Base-by-base conservation (phyloP, 176 grass and related monocot genomes). In the Tillandsia leiboldiana region DNA sequence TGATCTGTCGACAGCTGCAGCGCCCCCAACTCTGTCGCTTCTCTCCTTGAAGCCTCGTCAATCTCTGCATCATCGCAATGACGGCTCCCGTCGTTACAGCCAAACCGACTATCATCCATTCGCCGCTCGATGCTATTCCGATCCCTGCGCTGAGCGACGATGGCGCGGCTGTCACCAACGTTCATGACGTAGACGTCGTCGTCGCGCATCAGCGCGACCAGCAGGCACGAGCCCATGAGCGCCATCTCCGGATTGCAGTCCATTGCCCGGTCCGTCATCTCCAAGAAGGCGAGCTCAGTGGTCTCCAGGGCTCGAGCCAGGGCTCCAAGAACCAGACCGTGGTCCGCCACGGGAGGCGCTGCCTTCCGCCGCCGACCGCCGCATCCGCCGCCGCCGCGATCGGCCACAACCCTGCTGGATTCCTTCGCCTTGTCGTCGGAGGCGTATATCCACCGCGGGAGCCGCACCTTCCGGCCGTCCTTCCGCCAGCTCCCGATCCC, bases 121-220 rank as follows among this genome's bases (percentile, higher is more conserved):
- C 4, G 33, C 33, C 33, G 5, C 3, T 42, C 33, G 33, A 42
- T 3, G 6, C 33, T 42, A 42, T 3, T 3, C 33, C 5, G 4
- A 42, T 42, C 33, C 2, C 76, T 72, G 28, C 75, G 69, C 66
- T 89, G 92, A 1, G 83, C 92, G 63, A 91, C 79, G 64, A 96
- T 52, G 62, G 85, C 85, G 3, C 92, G 83, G 73, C 92, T 96
- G 63, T 96, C 92, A 65, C 92, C 92, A 63, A 96, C 83, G 82
- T 96, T 96, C 92, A 96, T 96, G 8, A 96, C 92, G 78, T 96
- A 96, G 48, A 96, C 85, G 50, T 96, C 78, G 18, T 96, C 85
- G 26, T 91, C 92, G 66, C 85, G 91, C 65, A 96, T 73, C 64
- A 96, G 77, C 2, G 77, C 75, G 73, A 86, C 92, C 11, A 96